These are phyloP conservation scores for Lodderomyces parapsilosis DNA, from an alignment of 1,139 yeast species.

Conservation along the genomic window DNA sequence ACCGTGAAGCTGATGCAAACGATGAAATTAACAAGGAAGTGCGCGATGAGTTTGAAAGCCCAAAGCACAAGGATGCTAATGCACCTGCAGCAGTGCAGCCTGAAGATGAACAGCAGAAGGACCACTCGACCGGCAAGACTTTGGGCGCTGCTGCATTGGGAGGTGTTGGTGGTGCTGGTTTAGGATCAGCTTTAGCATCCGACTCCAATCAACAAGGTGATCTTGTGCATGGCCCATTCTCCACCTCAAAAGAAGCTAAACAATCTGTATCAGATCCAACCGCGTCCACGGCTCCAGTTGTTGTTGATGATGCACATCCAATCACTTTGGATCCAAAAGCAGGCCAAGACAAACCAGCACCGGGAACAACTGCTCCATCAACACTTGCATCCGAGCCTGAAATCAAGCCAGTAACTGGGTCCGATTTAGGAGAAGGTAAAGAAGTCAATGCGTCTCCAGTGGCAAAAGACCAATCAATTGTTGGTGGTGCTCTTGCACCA, in stretches of 20 bases:
- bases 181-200: conserved; percentile 6
- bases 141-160: conserved; percentile 11
- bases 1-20: conserved; percentile 3
- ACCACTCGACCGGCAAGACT: conserved; percentile 12
- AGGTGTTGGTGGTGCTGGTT: conserved; percentile 9
- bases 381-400: conserved; percentile 2
- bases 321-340: conserved; percentile 35
- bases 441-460: conserved; percentile 28
- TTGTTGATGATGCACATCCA: conserved; percentile 17
- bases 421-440: conserved; percentile 18
- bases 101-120: conserved; percentile 4
- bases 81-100: not conserved
- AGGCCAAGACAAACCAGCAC: conserved; percentile 11
- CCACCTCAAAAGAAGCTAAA: conserved; percentile 11
- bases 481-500: conserved; percentile 7
- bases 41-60: conserved; percentile 6
- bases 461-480: conserved; percentile 11
- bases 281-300: conserved; percentile 9
- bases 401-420: conserved; percentile 7
- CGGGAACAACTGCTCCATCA: conserved; percentile 3
- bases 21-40: conserved; percentile 7
- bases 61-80: conserved; percentile 1
- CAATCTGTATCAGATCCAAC: conserved; percentile 6
- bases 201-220: not conserved
- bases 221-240: conserved; percentile 4